A percentile compares a stretch with the other conserved stretches of the same genome.
These are phyloP conservation scores for Nicotiana undulata DNA, from an alignment of 257 asterid genomes.

Conservation along the genomic window DNA sequence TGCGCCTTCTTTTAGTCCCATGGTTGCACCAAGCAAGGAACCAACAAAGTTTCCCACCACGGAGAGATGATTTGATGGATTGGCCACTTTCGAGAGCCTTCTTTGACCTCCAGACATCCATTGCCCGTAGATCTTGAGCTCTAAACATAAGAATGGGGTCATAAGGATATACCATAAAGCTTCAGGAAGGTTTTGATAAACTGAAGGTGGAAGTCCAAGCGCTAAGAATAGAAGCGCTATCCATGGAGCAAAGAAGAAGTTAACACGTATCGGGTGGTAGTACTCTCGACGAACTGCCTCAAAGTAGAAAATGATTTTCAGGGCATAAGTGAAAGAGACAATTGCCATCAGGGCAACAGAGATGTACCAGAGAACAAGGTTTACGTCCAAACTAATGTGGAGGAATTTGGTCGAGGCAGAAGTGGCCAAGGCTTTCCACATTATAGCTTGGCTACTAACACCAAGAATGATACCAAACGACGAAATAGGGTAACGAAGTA, in stretches of 20 bases:
- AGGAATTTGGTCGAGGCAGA: conserved; percentile 59
- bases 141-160: conserved; percentile 59
- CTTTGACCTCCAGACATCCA: conserved; percentile 96
- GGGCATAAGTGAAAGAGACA: conserved; percentile 33
- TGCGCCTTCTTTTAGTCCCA: conserved; percentile 87
- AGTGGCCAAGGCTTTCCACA: conserved; percentile 74
- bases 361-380: conserved; percentile 57
- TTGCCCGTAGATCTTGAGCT: conserved; percentile 85
- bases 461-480: conserved; percentile 87
- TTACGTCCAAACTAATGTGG: conserved; percentile 34
- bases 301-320: conserved; percentile 69
- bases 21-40: conserved; percentile 78
- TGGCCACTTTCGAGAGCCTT: conserved; percentile 86
- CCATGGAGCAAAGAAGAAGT: conserved; percentile 96
- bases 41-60: conserved; percentile 86
- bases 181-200: conserved; percentile 27
- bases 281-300: conserved; percentile 96
- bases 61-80: conserved; percentile 75
- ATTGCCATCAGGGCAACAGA: conserved; percentile 38
- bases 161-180: conserved; percentile 66
- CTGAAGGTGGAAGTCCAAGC: conserved; percentile 50
- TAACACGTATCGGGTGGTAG: conserved; percentile 79
- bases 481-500: conserved; percentile 66
- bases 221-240: conserved; percentile 62
- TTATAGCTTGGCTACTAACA: conserved; percentile 89